Evolutionary conservation across 768 basidiomycete species (phyloP).

Genomic region (Chalciporus sphaerocephalus): DNA sequence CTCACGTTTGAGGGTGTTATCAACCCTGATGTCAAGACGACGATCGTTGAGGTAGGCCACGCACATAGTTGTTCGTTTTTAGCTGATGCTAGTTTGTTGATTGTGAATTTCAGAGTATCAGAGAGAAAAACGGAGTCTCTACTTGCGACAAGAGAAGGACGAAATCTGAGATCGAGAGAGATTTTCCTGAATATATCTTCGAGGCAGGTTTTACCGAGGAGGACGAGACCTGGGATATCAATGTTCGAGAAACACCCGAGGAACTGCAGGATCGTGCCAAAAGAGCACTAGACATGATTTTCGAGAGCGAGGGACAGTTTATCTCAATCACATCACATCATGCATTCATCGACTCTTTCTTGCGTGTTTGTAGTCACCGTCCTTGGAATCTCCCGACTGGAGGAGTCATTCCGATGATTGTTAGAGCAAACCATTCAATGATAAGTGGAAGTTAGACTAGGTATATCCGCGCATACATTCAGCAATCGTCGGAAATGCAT

Average conservation of each 20-base stretch:
- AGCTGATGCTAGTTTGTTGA: background rate
- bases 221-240: slow-evolving; percentile 56
- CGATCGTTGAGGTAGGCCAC: slow-evolving; percentile 52
- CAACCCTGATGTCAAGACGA: slow-evolving; percentile 28
- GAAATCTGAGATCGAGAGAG: slow-evolving; percentile 41
- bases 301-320: slow-evolving; percentile 42
- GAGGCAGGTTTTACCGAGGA: slow-evolving; percentile 58
- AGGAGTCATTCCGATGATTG: slow-evolving; percentile 28
- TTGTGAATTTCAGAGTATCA: slow-evolving; percentile 44
- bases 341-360: slow-evolving; percentile 55
- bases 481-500: background rate
- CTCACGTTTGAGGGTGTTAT: slow-evolving; percentile 49
- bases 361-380: slow-evolving; percentile 44
- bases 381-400: slow-evolving; percentile 54
- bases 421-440: slow-evolving; percentile 15
- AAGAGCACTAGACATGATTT: slow-evolving; percentile 52
- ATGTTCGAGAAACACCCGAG: slow-evolving; percentile 48
- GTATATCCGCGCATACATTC: background rate
- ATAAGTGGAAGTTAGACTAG: slow-evolving; percentile 6
- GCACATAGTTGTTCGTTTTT: no score
- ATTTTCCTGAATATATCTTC: slow-evolving; percentile 50
- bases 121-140: slow-evolving; percentile 64
- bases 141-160: slow-evolving; percentile 65
- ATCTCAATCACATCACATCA: slow-evolving; percentile 67
- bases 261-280: slow-evolving; percentile 47